These are phyloP conservation scores for Coelastrella sp. DNA, from an alignment of 139 green algal species.

Conservation along the genomic window DNA sequence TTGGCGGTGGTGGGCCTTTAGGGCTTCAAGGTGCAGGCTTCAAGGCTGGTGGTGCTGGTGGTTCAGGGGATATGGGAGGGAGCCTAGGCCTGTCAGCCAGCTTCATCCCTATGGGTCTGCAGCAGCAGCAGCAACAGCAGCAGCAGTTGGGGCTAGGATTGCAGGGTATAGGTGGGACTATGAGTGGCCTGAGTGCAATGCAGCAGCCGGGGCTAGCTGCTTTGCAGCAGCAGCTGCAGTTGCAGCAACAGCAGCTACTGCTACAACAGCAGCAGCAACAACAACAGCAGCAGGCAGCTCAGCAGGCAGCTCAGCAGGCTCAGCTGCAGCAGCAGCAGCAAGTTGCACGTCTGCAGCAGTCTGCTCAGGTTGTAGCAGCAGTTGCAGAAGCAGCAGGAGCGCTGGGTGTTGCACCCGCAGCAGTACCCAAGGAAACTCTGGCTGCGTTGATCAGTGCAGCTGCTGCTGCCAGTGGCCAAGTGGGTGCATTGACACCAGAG, in stretches of 20 bases:
- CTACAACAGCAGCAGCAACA: background rate
- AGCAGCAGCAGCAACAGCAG: background rate
- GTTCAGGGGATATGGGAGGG: constrained; percentile 1
- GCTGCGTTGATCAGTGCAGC: constrained; percentile 16
- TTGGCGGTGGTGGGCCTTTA: constrained; percentile 1
- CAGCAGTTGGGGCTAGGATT: background rate
- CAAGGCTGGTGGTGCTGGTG: background rate
- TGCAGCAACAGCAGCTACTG: background rate
- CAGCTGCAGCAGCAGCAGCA: constrained; percentile 19
- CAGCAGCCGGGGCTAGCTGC: background rate
- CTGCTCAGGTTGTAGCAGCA: background rate
- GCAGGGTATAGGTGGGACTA: background rate
- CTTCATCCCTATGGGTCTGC: background rate
- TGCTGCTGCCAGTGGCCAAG: constrained; percentile 29
- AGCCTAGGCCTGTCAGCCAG: constrained; percentile 1
- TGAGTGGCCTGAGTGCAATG: background rate
- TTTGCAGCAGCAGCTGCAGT: constrained; percentile 22
- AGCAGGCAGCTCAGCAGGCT: background rate
- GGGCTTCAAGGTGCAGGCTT: background rate
- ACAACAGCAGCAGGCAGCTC: constrained; percentile 5
- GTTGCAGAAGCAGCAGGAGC: constrained; percentile 21
- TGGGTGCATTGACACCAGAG: background rate
- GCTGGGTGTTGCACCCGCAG: constrained; percentile 6
- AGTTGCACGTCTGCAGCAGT: background rate
- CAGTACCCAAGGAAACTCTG: constrained; percentile 17